phyloP scores from a whole-genome alignment of 1,284 basidiomycete genomes.

The Takashimella tepidaria region DNA sequence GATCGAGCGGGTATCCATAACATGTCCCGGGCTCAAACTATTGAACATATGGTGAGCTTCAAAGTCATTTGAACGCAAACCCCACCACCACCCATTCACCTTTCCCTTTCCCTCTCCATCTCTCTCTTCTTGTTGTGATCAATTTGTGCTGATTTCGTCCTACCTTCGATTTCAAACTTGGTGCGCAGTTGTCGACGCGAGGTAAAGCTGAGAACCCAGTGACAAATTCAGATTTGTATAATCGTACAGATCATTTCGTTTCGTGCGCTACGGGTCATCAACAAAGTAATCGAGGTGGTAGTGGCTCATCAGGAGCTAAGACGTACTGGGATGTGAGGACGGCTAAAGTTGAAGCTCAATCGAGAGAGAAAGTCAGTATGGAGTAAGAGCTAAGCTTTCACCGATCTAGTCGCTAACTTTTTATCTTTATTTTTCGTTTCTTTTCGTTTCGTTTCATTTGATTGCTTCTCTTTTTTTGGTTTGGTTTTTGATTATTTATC shows the following conservation, averaged over 20 bases:
- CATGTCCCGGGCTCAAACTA: not conserved
- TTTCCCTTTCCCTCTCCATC: not conserved
- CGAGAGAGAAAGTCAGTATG: slow-evolving; percentile 29
- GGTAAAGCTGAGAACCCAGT: slow-evolving; percentile 36
- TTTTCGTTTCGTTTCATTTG: too few species aligned
- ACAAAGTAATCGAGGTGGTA: slow-evolving; percentile 35
- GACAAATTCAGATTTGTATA: slow-evolving; percentile 39
- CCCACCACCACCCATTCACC: slow-evolving; percentile 22
- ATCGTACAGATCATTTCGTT: slow-evolving; percentile 39
- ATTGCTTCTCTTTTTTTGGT: too few species aligned
- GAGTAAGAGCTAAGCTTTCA: not conserved
- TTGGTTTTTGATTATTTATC: too few species aligned
- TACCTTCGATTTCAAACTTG: not conserved
- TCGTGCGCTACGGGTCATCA: slow-evolving; percentile 44
- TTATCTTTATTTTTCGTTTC: too few species aligned
- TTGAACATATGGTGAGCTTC: not conserved
- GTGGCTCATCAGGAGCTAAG: slow-evolving; percentile 25
- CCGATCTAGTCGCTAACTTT: too few species aligned
- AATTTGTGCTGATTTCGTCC: not conserved
- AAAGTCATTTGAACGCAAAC: not conserved
- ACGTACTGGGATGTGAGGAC: slow-evolving; percentile 43
- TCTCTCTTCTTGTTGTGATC: not conserved
- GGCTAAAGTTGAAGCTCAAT: slow-evolving; percentile 37
- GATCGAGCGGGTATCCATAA: not conserved
- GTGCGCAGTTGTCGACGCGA: slow-evolving; percentile 29